A percentile compares a stretch with the other conserved stretches of the same genome.
Evolutionary conservation across 352 stramenopile species (phyloP).

Genomic region (Saprolegnia diclina): DNA sequence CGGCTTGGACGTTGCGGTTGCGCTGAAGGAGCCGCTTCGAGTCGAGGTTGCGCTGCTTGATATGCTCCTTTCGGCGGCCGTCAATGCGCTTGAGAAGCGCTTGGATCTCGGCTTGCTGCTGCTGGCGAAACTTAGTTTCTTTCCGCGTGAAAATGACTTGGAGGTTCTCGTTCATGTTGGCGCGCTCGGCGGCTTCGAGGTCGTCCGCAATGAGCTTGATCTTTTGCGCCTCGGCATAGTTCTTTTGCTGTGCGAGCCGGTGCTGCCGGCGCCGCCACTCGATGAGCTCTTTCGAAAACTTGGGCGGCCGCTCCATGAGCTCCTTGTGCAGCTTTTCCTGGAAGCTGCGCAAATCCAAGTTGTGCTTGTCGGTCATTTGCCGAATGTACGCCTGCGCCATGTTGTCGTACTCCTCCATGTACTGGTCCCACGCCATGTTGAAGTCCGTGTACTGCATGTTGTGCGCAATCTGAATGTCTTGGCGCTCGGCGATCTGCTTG

Average conservation of each 20-base stretch:
- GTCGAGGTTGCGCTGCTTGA: slow-evolving; percentile 90
- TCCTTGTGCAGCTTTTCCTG: slow-evolving; percentile 86
- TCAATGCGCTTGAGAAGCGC: slow-evolving; percentile 93
- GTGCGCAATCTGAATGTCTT: slow-evolving; percentile 93
- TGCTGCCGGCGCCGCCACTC: slow-evolving; percentile 92
- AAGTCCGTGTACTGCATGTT: slow-evolving; percentile 95
- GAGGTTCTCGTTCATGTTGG: slow-evolving; percentile 83
- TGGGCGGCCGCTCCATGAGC: slow-evolving; percentile 79
- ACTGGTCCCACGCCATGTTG: slow-evolving; percentile 92
- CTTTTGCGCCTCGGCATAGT: slow-evolving; percentile 91
- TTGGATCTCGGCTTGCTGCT: slow-evolving; percentile 90
- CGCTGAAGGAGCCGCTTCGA: slow-evolving; percentile 91
- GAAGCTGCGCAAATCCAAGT: slow-evolving; percentile 74
- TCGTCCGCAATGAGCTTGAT: slow-evolving; percentile 93
- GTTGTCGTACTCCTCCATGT: slow-evolving; percentile 92
- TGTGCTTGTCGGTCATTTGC: slow-evolving; percentile 92
- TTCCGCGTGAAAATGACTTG: slow-evolving; percentile 75
- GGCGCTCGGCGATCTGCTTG: slow-evolving; percentile 85
- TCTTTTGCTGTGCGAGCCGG: slow-evolving; percentile 90
- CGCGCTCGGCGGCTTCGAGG: slow-evolving; percentile 88
- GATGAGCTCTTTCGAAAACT: slow-evolving; percentile 92
- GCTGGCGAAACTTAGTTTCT: slow-evolving; percentile 85
- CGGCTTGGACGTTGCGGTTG: slow-evolving; percentile 92
- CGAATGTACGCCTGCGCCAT: slow-evolving; percentile 93
- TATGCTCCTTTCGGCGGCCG: slow-evolving; percentile 88